Base-by-base conservation (phyloP, 2,329 filamentous ascomycete species). In the Sphaceloma murrayae region DNA sequence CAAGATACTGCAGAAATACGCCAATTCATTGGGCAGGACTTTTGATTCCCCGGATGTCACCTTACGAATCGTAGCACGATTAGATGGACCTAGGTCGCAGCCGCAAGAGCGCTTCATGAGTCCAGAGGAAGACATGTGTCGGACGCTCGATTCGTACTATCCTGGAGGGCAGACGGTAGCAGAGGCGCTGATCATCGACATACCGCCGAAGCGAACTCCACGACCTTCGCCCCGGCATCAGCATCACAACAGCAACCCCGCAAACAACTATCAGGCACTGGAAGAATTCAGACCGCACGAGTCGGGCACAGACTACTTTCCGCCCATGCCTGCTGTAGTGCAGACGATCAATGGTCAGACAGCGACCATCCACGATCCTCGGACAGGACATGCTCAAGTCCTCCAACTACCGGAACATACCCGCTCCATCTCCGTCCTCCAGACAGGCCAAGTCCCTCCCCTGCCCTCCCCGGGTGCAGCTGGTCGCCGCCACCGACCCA, bases 21-120 rank as follows among this genome's bases (percentile, higher is more conserved):
- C 80, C 54, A 96, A 98, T 64, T 93, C 87, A 10, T 72, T 98
- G 18, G 89, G 89, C 40, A 80, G 80, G 54, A 83, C 75, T 43
- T 95, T 88, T 62, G 91, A 98, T 65, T 75, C 91, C 8, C 91
- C 91, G 9, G 91, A 98, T 62, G 75, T 98, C 47, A 79, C 76
- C 8, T 70, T 96, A 51, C 79, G 83, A 51, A 83, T 96, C 53
- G 61, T 73, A 11, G 77, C 83, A n/a, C 75, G 86, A 46, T 58
- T 65, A 30, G 58, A 29, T 16, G 43, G 43, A 10, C 36, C 43
- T 60, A 95, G 94, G 71, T 80, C 96, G 55, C 50, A 46, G n/a
- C 54, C 54, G 7, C 47, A 46, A 10, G 85, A 88, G 57, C 78
- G 87, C 34, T 64, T 75, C 0, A 66, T 98, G 43, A 82, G 82